A percentile compares a stretch with the other conserved stretches of the same genome.
phyloP scores from a whole-genome alignment of 2,329 filamentous ascomycete species.

The Catunica adiposa region DNA sequence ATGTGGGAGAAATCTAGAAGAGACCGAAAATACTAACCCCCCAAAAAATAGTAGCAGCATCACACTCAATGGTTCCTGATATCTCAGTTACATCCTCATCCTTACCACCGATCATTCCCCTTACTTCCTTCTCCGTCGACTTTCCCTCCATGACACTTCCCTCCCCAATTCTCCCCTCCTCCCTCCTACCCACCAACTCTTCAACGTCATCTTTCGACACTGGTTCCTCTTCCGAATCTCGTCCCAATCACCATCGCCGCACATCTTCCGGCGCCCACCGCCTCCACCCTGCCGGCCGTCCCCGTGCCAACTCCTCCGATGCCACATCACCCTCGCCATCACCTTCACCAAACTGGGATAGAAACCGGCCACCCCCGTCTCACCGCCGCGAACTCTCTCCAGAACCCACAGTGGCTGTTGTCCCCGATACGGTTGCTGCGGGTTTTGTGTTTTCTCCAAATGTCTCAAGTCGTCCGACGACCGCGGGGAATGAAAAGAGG shows the following conservation, averaged over 20 bases:
- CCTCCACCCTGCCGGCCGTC: slow-evolving; percentile 4
- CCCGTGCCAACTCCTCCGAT: slow-evolving; percentile 2
- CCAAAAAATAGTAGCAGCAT: background rate
- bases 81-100: background rate
- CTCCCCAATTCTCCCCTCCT: background rate
- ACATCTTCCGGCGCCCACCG: slow-evolving; percentile 7
- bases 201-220: slow-evolving; percentile 8
- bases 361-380: background rate
- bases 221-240: background rate
- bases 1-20: background rate
- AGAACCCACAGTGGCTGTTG: background rate
- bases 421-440: background rate
- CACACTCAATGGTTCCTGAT: background rate
- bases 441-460: slow-evolving; percentile 1
- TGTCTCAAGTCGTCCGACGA: background rate
- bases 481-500: background rate
- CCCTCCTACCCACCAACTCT: background rate
- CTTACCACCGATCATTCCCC: background rate
- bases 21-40: background rate
- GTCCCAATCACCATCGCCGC: background rate
- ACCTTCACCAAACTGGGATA: background rate
- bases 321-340: background rate
- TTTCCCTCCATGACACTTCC: background rate
- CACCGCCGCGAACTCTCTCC: background rate
- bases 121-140: background rate